Evolutionary conservation across 2,329 filamentous ascomycete species (phyloP), one percentile per base, ranked within the genome.

Genomic region (Ophiostoma ips): DNA sequence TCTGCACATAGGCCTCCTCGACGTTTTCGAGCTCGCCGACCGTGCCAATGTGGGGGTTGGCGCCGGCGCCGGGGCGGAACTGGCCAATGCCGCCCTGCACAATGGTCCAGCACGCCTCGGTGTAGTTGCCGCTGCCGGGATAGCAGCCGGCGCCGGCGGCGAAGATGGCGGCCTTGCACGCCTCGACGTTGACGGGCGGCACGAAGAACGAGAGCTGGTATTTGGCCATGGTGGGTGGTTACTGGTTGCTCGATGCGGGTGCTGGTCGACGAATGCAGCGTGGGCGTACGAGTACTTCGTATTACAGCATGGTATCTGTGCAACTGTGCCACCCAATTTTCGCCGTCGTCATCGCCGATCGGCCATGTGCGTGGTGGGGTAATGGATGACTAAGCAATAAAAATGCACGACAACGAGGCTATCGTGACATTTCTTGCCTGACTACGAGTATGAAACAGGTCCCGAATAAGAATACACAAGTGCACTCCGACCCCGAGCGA

Each of bases 1-100:
- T 74, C 66, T 87, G 81, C 15, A 83, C 76, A 45, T 72, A 71
- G 2, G 74, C 68, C 62, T 86, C 82, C 3, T 73, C 68, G 0
- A 77, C 68, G 52, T 76, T 61, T 62, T 84, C 79, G 1, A 84
- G 58, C 37, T 66, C 61, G 38, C 57, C 56, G 1, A 70, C 65
- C 10, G 64, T 64, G 0, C 82, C 83, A 54, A 84, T 77, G 58
- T 77, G 65, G 3, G 82, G 82, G 45, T 79, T 80, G 1, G 82
- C 79, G 0, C 67, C 61, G 50, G 70, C 69, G 0, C 76, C 77
- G 0, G 81, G 81, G 0, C 76, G 72, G 62, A 85, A 87, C 58
- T 85, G 81, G 0, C 79, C 80, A 5, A 50, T 4, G 0, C 67
- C 76, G 5, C 82, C 83, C 4, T 63, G 55, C 0, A 66, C 15